These are phyloP conservation scores for Pittosporum tobira DNA, from an alignment of 129 eudicot genomes.

Conservation along the genomic window DNA sequence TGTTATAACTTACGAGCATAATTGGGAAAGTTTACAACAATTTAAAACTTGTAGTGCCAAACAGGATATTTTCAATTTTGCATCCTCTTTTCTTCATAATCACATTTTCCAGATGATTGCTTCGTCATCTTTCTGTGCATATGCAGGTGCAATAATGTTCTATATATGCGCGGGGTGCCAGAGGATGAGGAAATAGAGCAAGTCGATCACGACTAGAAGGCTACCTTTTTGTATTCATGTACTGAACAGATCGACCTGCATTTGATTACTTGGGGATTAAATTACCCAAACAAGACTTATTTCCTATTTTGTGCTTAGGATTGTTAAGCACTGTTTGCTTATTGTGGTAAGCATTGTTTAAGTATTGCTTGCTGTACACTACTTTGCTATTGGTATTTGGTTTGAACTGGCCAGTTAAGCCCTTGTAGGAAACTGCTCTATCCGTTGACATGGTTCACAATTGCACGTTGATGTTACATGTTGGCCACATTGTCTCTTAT, in stretches of 20 bases:
- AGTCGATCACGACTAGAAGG: conserved; percentile 52
- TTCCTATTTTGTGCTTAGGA: neutral
- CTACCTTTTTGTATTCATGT: neutral
- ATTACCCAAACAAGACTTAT: neutral
- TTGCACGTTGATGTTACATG: no score
- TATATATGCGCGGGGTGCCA: conserved; percentile 87
- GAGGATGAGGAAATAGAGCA: conserved; percentile 95
- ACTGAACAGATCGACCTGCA: neutral
- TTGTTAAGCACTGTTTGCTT: neutral
- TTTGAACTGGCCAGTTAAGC: neutral
- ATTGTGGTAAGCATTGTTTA: neutral
- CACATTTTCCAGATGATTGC: neutral
- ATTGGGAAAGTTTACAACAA: no score
- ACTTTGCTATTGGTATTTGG: neutral
- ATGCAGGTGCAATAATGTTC: conserved; percentile 85
- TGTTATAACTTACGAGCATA: no score
- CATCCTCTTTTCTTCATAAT: neutral
- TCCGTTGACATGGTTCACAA: no score
- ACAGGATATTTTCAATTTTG: neutral
- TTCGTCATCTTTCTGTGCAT: neutral
- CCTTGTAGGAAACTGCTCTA: no score
- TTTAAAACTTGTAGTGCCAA: no score
- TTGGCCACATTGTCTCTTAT: no score
- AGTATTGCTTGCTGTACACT: neutral
- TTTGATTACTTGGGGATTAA: neutral